Evolutionary conservation across 306 rosid species (phyloP).

Genomic region (Gynostemma pentaphyllum): DNA sequence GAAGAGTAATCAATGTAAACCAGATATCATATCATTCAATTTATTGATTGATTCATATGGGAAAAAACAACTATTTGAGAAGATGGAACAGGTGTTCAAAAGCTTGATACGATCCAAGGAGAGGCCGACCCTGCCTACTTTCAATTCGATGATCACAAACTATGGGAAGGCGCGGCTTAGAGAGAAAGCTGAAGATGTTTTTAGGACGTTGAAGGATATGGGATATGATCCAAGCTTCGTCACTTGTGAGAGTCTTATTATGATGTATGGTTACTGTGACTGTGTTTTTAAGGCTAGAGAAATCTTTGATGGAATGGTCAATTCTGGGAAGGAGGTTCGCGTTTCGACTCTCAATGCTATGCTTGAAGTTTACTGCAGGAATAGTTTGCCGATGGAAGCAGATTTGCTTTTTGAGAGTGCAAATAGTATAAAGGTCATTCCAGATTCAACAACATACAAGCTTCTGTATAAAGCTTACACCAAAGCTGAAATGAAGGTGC

Average conservation of each 20-base stretch:
- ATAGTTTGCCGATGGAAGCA: slow-evolving; percentile 77
- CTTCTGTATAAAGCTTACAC: slow-evolving; percentile 88
- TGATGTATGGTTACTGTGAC: slow-evolving; percentile 67
- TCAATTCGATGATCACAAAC: slow-evolving; percentile 83
- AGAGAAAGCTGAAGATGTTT: slow-evolving; percentile 58
- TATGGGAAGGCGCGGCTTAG: slow-evolving; percentile 79
- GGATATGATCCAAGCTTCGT: slow-evolving; percentile 60
- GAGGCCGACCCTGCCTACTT: slow-evolving; percentile 74
- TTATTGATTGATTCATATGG: slow-evolving; percentile 85
- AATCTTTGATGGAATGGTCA: slow-evolving; percentile 52
- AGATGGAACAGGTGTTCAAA: slow-evolving; percentile 94
- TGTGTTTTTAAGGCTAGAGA: slow-evolving; percentile 64
- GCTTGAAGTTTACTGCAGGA: slow-evolving; percentile 89
- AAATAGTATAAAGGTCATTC: slow-evolving; percentile 27
- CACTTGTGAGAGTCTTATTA: slow-evolving; percentile 75
- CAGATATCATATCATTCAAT: slow-evolving; percentile 75
- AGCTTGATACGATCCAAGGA: slow-evolving; percentile 69
- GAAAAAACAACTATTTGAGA: slow-evolving; percentile 72
- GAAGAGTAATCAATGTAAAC: slow-evolving; percentile 65
- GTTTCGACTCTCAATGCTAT: slow-evolving; percentile 78
- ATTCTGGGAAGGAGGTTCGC: slow-evolving; percentile 40
- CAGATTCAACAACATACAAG: slow-evolving; percentile 68
- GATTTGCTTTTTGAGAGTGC: slow-evolving; percentile 46
- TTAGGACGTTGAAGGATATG: slow-evolving; percentile 53
- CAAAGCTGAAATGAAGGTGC: slow-evolving; percentile 66